Evolutionary conservation across 345 rosid genomes (phyloP).

Genomic region (Moricandia moricandioides): DNA sequence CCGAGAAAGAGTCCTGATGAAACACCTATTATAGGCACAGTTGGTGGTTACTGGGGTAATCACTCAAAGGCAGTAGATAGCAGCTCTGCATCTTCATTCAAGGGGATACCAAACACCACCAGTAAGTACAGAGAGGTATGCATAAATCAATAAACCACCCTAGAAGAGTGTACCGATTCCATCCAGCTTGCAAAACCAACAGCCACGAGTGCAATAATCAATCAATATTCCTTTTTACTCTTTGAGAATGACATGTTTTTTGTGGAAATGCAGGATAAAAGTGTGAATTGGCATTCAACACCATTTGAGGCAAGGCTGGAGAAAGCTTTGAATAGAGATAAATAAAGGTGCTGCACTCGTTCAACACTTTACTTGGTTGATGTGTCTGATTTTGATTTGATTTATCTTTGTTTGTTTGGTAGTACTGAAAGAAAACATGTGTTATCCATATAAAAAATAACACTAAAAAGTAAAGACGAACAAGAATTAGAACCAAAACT

Average conservation of each 20-base stretch:
- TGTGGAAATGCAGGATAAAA: slow-evolving; percentile 73
- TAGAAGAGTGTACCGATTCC: too few relatives aligned
- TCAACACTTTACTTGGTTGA: slow-evolving; percentile 1
- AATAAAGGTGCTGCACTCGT: slow-evolving; percentile 15
- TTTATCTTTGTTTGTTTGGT: not conserved
- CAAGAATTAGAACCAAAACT: slow-evolving; percentile 11
- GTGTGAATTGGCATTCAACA: slow-evolving; percentile 85
- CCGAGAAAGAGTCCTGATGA: slow-evolving; percentile 79
- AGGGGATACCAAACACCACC: slow-evolving; percentile 86
- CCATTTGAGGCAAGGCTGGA: slow-evolving; percentile 94
- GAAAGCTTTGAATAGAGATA: slow-evolving; percentile 66
- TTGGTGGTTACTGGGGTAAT: slow-evolving; percentile 78
- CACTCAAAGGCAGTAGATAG: slow-evolving; percentile 37
- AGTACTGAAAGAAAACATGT: not conserved
- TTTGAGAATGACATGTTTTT: slow-evolving; percentile 50
- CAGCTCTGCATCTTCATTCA: slow-evolving; percentile 55
- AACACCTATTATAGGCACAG: slow-evolving; percentile 79
- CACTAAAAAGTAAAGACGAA: not conserved
- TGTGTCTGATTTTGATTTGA: not conserved
- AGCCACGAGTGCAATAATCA: not conserved
- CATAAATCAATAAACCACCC: too few relatives aligned
- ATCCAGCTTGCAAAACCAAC: not conserved
- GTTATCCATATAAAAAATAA: not conserved
- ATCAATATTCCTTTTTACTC: not conserved
- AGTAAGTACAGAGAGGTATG: slow-evolving; percentile 95